Evolutionary conservation across 805 yeast species (phyloP).

Genomic region (Maudiozyma bulderi): DNA sequence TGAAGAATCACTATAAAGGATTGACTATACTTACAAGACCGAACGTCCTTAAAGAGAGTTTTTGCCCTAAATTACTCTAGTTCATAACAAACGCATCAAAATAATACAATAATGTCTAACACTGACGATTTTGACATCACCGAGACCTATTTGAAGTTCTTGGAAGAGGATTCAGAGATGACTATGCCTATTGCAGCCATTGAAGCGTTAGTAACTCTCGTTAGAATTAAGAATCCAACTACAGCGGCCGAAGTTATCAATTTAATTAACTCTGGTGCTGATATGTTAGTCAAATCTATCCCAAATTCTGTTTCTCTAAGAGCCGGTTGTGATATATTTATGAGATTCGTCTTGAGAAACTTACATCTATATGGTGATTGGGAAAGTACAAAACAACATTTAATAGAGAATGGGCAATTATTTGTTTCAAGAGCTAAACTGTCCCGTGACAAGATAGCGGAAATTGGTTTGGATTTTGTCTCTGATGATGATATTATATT

Average conservation of each 20-base stretch:
- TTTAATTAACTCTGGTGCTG: conserved; percentile 66
- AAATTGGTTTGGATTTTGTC: conserved; percentile 78
- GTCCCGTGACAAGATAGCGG: conserved; percentile 79
- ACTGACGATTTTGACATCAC: conserved; percentile 60
- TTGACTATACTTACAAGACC: too few species aligned
- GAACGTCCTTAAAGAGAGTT: too few species aligned
- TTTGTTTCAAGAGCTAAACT: conserved; percentile 88
- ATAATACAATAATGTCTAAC: not conserved
- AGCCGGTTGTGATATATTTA: conserved; percentile 96
- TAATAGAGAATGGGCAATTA: conserved; percentile 87
- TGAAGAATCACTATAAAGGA: too few species aligned
- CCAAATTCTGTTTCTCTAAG: conserved; percentile 86
- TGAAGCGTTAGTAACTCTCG: conserved; percentile 79
- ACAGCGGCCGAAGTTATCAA: conserved; percentile 90
- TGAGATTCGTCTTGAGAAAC: conserved; percentile 85
- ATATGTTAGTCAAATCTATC: conserved; percentile 63
- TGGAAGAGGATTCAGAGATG: conserved; percentile 88
- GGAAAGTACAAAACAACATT: conserved; percentile 82
- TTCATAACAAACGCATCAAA: too few species aligned
- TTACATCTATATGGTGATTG: conserved; percentile 79
- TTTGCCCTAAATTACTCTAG: too few species aligned
- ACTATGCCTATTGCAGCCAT: conserved; percentile 99
- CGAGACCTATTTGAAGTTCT: conserved; percentile 64
- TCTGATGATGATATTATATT: conserved; percentile 86
- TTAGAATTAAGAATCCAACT: conserved; percentile 75